These are phyloP conservation scores for Niveomyces coronatus DNA, from an alignment of 2,329 filamentous ascomycete species.

Conservation along the genomic window DNA sequence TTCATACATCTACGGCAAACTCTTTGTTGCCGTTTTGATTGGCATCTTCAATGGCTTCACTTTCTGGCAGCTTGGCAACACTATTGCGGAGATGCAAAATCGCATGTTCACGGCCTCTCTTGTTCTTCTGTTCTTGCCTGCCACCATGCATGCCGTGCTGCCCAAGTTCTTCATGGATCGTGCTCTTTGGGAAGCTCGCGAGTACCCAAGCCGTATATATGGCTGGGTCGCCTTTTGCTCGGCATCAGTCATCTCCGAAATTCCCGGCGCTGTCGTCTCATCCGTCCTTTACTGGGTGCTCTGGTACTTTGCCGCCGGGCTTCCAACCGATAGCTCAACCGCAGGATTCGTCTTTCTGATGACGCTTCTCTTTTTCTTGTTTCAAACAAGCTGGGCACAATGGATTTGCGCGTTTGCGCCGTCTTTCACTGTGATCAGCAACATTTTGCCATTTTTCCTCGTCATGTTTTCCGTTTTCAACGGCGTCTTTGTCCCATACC, in stretches of 20 bases:
- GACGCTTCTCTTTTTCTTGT: conserved; percentile 67
- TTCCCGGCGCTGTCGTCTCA: conserved; percentile 57
- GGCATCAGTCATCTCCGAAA: conserved; percentile 61
- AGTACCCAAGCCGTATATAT: conserved; percentile 66
- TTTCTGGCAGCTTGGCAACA: conserved; percentile 59
- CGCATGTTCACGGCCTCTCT: conserved; percentile 66
- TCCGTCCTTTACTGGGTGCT: conserved; percentile 59
- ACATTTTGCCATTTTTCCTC: conserved; percentile 71
- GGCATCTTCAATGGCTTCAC: conserved; percentile 75
- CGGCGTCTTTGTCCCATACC: conserved; percentile 62
- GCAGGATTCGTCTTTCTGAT: conserved; percentile 72
- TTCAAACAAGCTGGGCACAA: conserved; percentile 67
- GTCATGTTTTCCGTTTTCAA: conserved; percentile 69
- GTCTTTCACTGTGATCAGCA: conserved; percentile 67
- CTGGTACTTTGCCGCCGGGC: conserved; percentile 68
- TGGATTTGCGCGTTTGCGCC: conserved; percentile 80
- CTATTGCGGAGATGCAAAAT: conserved; percentile 60
- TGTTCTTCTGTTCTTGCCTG: conserved; percentile 55
- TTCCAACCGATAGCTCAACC: conserved; percentile 52
- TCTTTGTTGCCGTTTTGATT: conserved; percentile 61
- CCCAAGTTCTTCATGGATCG: conserved; percentile 72
- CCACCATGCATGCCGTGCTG: conserved; percentile 61
- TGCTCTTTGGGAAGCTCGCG: conserved; percentile 61
- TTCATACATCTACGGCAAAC: conserved; percentile 65
- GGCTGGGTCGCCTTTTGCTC: conserved; percentile 69